Base-by-base conservation (phyloP, 257 asterid genomes). In the Hygrophila difformis region DNA sequence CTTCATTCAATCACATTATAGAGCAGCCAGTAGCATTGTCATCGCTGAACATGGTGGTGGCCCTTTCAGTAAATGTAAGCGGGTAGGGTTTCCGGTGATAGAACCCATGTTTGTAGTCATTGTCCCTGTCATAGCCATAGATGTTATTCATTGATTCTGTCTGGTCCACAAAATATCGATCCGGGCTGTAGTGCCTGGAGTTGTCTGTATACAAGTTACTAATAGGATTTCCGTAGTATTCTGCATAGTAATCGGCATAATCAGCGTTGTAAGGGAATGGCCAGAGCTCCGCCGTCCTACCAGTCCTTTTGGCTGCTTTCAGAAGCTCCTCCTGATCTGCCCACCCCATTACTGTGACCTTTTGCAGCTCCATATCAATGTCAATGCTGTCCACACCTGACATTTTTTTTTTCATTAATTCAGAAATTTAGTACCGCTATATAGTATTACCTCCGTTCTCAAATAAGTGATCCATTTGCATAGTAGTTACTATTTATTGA, bases 211-310 rank as follows among this genome's bases (percentile, higher is more conserved):
- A 7, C 47, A 12, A 8, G 21, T 41, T 41, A 41, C 3, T 31
- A 2, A 41, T 41, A 13, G 17, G 10, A 40, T 36, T 58, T 9
- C 65, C 66, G 35, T 71, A 71, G 68, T 81, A 81, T 8, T 53
- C 55, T 53, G 51, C 44, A n/a, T n/a, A n/a, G n/a, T n/a, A n/a
- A 50, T 60, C 71, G 14, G 74, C 75, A 67, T 67, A 70, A 55
- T 74, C 83, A 1, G 81, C 75, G 71, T 76, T 72, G 78, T 79
- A 79, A 1, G 88, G 96, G 31, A 37, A 76, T 22, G 96, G 93
- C 94, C 93, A 86, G 4, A 82, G 65, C 72, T 86, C 93, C 0
- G 75, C 88, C 18, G 5, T 63, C 37, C 77, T 66, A 31, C 92
- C 96, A 0, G 78, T 66, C 43, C 69, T 79, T 24, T 88, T 68